Percentiles rank a stretch among this genome's conserved stretches.
These are phyloP conservation scores for Chenopodium quinoa DNA, from an alignment of 148 eudicot species.

Conservation along the genomic window DNA sequence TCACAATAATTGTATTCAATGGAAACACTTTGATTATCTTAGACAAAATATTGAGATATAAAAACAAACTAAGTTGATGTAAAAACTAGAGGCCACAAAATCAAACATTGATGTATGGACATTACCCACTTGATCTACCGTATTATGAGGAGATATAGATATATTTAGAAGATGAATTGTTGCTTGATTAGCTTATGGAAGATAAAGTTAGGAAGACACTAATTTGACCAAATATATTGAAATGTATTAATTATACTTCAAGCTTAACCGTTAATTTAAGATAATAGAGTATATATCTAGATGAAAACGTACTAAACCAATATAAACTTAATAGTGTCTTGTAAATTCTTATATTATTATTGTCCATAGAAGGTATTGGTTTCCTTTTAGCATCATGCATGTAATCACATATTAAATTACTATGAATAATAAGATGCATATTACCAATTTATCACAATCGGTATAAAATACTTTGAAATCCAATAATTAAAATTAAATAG, in stretches of 20 bases:
- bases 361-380: no score
- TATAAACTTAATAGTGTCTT: no score
- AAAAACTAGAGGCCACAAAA: constrained; percentile 13
- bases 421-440: no score
- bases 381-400: no score
- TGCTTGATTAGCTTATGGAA: neutral
- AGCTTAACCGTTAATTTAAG: neutral
- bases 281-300: neutral
- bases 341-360: no score
- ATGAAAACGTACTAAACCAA: neutral
- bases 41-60: neutral
- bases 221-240: neutral
- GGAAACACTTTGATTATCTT: neutral
- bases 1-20: neutral
- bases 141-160: constrained; percentile 5
- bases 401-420: no score
- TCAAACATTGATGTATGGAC: constrained; percentile 12
- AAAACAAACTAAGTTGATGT: neutral
- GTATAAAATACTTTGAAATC: no score
- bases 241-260: no score
- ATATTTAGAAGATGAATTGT: constrained; percentile 5
- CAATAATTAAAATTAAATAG: no score
- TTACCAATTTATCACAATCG: no score
- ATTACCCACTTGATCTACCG: neutral
- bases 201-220: neutral